phyloP scores from a whole-genome alignment of 306 rosid genomes.

The Quercus dentata region DNA sequence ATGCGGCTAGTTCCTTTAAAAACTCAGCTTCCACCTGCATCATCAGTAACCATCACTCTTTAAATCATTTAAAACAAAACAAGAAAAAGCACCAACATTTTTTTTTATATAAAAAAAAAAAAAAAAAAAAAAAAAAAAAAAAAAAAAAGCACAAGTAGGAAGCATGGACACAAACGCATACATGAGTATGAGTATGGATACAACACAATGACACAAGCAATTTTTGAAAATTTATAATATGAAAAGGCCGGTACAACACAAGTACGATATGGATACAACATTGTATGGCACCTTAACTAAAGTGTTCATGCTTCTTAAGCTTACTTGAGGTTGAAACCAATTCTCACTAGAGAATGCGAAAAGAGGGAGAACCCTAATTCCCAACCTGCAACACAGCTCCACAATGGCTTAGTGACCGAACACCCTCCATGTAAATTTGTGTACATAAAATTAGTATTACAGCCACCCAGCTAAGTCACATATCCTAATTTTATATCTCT shows the following conservation, averaged over 20 bases:
- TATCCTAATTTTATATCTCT: not conserved
- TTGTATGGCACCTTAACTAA: no score
- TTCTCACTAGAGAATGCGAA: conserved; percentile 62
- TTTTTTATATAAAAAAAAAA: no score
- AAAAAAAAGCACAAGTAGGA: no score
- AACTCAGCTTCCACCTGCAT: conserved; percentile 59
- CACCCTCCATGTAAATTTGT: not conserved
- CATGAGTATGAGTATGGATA: no score
- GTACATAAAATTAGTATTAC: not conserved
- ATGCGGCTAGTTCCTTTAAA: conserved; percentile 25
- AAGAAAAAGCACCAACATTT: no score
- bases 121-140: no score
- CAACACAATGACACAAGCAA: no score
- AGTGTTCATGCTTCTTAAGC: no score
- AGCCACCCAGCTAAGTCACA: not conserved
- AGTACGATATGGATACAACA: no score
- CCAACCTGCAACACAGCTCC: conserved; percentile 50
- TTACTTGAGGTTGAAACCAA: conserved; percentile 61
- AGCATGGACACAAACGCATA: not conserved
- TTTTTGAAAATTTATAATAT: no score
- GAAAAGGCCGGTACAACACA: fast-evolving
- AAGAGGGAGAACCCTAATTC: conserved; percentile 54
- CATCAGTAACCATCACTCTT: not conserved
- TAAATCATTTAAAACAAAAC: no score
- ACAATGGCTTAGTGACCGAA: conserved; percentile 30